Percentiles rank a stretch among this genome's conserved stretches.
phyloP scores from a whole-genome alignment of 2,329 filamentous ascomycete genomes.

The Aspergillus vadensis region DNA sequence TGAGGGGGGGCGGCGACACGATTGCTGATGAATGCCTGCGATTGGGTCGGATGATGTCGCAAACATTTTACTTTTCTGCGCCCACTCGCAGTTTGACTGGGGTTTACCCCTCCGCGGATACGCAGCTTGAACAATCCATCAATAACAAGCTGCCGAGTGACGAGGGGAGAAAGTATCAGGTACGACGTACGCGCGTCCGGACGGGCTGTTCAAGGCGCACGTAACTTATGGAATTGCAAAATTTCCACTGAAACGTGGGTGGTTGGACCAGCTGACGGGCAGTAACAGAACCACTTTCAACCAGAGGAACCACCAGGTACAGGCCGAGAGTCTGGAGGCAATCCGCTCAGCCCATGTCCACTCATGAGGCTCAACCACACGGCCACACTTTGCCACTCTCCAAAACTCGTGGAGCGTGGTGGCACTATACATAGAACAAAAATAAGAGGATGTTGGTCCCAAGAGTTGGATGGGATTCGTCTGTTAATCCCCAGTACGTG shows the following conservation, averaged over 20 bases:
- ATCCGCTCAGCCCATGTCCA: slow-evolving; percentile 4
- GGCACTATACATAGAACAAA: slow-evolving; percentile 6
- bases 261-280: slow-evolving; percentile 3
- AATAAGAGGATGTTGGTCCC: neutral
- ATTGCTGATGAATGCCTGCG: neutral
- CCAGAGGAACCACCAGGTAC: slow-evolving; percentile 7
- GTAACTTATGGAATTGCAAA: slow-evolving; percentile 1
- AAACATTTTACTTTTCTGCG: neutral
- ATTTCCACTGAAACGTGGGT: neutral
- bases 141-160: neutral
- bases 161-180: neutral
- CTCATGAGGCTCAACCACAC: slow-evolving; percentile 5
- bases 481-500: neutral
- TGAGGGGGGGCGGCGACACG: neutral
- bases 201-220: neutral
- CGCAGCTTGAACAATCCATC: slow-evolving; percentile 6
- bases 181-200: slow-evolving; percentile 7
- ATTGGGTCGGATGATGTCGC: neutral
- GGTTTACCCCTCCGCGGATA: neutral
- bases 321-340: slow-evolving; percentile 2
- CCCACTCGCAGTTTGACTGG: neutral
- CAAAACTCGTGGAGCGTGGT: neutral
- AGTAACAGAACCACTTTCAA: neutral
- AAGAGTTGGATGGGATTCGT: neutral
- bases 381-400: slow-evolving; percentile 4